Conservation (phyloP, 2,329 filamentous ascomycete genomes). For the Curvularia sp. region DNA sequence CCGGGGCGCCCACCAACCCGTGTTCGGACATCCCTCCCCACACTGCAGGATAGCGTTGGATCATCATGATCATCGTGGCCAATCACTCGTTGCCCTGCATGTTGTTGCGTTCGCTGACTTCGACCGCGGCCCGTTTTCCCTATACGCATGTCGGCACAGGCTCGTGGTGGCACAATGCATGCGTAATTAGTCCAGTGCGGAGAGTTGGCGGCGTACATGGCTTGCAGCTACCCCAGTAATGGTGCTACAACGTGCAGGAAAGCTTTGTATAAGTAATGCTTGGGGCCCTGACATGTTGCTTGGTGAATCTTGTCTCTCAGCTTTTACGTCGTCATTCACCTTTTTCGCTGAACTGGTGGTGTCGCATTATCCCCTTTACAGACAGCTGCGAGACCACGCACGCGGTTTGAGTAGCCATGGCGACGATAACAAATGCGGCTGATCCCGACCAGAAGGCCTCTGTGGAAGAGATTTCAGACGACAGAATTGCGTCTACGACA, state of each 20-base stretch:
- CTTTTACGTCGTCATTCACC: neutral
- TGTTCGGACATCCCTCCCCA: neutral
- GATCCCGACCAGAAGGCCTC: constrained; percentile 31
- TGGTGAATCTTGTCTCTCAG: constrained; percentile 15
- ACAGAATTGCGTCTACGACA: constrained; percentile 11
- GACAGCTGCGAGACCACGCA: too few species aligned
- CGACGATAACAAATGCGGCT: constrained; percentile 28
- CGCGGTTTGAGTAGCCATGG: constrained; percentile 22
- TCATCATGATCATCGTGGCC: constrained; percentile 3
- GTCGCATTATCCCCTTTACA: neutral
- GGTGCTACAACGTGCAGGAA: constrained; percentile 7
- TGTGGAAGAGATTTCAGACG: constrained; percentile 36
- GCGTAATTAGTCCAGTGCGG: constrained; percentile 1
- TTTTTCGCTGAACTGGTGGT: neutral
- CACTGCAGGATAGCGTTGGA: constrained; percentile 7
- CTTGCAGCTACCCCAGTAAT: constrained; percentile 6
- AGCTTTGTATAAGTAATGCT: constrained; percentile 29
- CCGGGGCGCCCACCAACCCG: constrained; percentile 3
- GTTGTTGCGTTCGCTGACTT: neutral
- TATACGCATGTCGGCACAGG: constrained; percentile 9
- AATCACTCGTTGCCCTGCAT: neutral
- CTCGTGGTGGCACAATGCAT: neutral
- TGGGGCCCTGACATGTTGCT: constrained; percentile 17
- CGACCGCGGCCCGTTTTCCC: constrained; percentile 9
- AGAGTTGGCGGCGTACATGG: constrained; percentile 15